phyloP scores from a whole-genome alignment of 2,329 filamentous ascomycete species.

The Calonectria hongkongensis region DNA sequence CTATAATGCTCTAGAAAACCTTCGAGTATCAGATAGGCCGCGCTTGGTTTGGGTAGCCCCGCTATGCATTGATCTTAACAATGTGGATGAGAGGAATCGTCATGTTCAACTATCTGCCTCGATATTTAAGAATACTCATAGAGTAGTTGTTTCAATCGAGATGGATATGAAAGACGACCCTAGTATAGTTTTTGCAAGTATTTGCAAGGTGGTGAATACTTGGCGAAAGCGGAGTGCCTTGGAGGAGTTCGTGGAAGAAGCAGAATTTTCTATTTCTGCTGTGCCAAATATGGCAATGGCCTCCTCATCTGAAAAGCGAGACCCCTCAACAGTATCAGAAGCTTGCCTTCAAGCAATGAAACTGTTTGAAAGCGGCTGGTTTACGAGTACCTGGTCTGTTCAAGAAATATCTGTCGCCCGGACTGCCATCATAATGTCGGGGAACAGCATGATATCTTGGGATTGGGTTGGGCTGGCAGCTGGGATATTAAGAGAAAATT shows the following conservation, averaged over 20 bases:
- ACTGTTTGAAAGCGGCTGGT: constrained; percentile 25
- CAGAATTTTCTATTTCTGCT: neutral
- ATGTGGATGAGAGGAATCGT: constrained; percentile 14
- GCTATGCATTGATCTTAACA: constrained; percentile 13
- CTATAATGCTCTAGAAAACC: neutral
- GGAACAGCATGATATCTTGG: constrained; percentile 7
- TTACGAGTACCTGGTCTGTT: constrained; percentile 27
- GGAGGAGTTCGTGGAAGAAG: constrained; percentile 11
- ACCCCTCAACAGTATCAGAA: neutral
- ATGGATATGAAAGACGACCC: neutral
- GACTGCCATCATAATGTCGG: neutral
- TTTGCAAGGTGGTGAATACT: constrained; percentile 16
- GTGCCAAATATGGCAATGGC: neutral
- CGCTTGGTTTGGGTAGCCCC: constrained; percentile 24
- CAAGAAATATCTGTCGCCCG: constrained; percentile 21
- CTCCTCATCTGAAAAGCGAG: neutral
- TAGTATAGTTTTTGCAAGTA: neutral
- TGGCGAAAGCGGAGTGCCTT: constrained; percentile 20
- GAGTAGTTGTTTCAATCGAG: neutral
- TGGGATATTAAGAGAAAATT: constrained; percentile 28
- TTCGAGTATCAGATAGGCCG: constrained; percentile 1
- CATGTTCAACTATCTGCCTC: constrained; percentile 10
- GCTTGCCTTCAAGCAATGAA: constrained; percentile 16
- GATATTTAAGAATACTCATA: constrained; percentile 10
- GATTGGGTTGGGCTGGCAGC: constrained; percentile 26